These are phyloP conservation scores for Candida vaughaniae DNA, from an alignment of 805 yeast species.

Conservation along the genomic window DNA sequence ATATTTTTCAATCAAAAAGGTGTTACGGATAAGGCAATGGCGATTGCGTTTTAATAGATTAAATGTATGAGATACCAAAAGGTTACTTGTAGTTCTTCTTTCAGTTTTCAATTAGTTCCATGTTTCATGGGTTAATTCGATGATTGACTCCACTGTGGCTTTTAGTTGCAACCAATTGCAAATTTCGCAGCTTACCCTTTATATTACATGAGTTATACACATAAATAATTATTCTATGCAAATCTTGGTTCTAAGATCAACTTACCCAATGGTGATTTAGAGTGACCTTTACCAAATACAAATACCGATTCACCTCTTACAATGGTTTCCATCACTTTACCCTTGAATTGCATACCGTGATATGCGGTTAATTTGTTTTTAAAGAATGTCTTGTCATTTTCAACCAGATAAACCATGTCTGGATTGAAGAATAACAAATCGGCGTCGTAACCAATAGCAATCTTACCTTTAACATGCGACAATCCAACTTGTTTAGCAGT, in stretches of 20 bases:
- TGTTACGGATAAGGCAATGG: no score
- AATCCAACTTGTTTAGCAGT: conserved; percentile 88
- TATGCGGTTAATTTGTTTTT: conserved; percentile 90
- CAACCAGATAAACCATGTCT: conserved; percentile 45
- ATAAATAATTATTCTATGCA: background rate
- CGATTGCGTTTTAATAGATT: no score
- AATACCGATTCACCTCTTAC: conserved; percentile 75
- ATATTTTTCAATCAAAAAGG: no score
- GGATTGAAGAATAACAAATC: conserved; percentile 85
- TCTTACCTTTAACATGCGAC: conserved; percentile 65
- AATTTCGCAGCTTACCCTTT: no score
- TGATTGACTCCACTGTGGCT: no score
- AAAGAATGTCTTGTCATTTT: conserved; percentile 60
- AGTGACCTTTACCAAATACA: conserved; percentile 54
- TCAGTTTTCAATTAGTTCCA: no score
- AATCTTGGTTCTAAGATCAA: conserved; percentile 60
- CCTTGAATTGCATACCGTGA: conserved; percentile 64
- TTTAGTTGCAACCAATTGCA: no score
- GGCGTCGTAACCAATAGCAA: conserved; percentile 79
- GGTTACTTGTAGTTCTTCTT: no score
- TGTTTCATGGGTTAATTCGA: no score
- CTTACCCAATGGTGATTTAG: conserved; percentile 56
- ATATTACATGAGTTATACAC: no score
- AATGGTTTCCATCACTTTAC: conserved; percentile 77
- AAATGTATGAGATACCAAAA: no score